Conservation (phyloP, 441 rosid genomes). For the Capsella rubella region DNA sequence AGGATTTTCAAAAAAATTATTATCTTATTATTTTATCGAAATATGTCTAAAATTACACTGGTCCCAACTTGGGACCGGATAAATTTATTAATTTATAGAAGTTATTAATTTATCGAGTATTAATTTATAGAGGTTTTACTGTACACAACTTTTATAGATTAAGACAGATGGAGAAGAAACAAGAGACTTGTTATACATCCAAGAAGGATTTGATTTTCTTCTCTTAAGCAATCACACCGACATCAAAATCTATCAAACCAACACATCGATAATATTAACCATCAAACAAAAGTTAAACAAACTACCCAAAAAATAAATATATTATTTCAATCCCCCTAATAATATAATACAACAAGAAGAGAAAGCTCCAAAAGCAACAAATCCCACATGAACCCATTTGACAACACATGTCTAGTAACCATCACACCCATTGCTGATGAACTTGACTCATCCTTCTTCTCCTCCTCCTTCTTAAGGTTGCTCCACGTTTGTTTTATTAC, state of each 20-base stretch:
- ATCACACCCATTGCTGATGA: slow-evolving; percentile 38
- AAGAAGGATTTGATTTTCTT: slow-evolving; percentile 29
- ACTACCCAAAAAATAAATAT: not conserved
- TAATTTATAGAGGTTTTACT: too few species aligned
- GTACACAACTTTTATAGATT: not conserved
- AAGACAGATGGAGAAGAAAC: slow-evolving; percentile 13
- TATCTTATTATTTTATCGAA: too few species aligned
- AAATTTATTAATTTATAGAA: too few species aligned
- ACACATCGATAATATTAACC: slow-evolving; percentile 31
- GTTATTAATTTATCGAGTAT: too few species aligned
- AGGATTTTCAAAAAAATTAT: too few species aligned
- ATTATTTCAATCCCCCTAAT: slow-evolving; percentile 14
- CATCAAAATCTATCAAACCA: slow-evolving; percentile 36
- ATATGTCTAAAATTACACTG: too few species aligned
- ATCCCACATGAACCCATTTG: slow-evolving; percentile 42
- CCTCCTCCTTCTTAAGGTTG: slow-evolving; percentile 28
- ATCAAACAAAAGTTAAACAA: slow-evolving; percentile 9
- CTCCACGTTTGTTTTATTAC: slow-evolving; percentile 36
- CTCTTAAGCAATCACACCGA: slow-evolving; percentile 15
- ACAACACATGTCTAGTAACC: slow-evolving; percentile 39
- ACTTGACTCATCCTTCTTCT: slow-evolving; percentile 33
- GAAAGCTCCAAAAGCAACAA: slow-evolving; percentile 38
- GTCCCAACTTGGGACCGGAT: too few species aligned
- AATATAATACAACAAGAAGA: slow-evolving; percentile 22
- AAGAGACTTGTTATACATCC: slow-evolving; percentile 31